phyloP scores from a whole-genome alignment of 805 yeast species.

The Metschnikowia colocasiae region DNA sequence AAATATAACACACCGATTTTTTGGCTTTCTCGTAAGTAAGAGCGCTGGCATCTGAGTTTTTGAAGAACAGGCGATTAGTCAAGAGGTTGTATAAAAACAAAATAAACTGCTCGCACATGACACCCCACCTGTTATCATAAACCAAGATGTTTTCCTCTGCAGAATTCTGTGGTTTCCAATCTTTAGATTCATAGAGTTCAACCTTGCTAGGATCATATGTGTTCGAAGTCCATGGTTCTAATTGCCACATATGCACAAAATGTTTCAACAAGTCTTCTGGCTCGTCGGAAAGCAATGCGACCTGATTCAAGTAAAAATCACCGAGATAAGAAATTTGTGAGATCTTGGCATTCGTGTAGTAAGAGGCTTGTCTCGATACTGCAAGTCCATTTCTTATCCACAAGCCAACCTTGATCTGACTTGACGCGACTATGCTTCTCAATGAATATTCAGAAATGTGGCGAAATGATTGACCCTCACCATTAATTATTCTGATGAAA shows the following conservation, averaged over 20 bases:
- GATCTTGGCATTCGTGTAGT: conserved; percentile 43
- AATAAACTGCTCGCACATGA: conserved; percentile 42
- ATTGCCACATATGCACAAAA: conserved; percentile 55
- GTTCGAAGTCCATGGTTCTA: conserved; percentile 23
- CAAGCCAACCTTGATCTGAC: conserved; percentile 60
- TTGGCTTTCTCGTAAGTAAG: conserved; percentile 22
- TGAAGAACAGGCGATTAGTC: conserved; percentile 34
- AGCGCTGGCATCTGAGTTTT: background rate
- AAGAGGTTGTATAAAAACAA: conserved; percentile 43
- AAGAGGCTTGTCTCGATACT: conserved; percentile 47
- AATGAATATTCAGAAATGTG: conserved; percentile 54
- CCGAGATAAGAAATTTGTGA: conserved; percentile 40
- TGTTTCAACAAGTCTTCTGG: conserved; percentile 34
- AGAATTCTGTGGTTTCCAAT: conserved; percentile 34
- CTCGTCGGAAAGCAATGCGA: conserved; percentile 38
- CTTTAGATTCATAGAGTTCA: background rate
- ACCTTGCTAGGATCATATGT: conserved; percentile 11
- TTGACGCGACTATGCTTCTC: conserved; percentile 55
- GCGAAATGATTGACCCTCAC: conserved; percentile 24
- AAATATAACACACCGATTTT: conserved; percentile 44
- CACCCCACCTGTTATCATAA: conserved; percentile 47
- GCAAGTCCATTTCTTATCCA: conserved; percentile 74
- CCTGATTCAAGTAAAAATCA: conserved; percentile 46
- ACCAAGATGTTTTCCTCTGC: conserved; percentile 35
- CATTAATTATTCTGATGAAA: background rate